Evolutionary conservation across 805 yeast species (phyloP).

Genomic region (Candida palmyrensis): DNA sequence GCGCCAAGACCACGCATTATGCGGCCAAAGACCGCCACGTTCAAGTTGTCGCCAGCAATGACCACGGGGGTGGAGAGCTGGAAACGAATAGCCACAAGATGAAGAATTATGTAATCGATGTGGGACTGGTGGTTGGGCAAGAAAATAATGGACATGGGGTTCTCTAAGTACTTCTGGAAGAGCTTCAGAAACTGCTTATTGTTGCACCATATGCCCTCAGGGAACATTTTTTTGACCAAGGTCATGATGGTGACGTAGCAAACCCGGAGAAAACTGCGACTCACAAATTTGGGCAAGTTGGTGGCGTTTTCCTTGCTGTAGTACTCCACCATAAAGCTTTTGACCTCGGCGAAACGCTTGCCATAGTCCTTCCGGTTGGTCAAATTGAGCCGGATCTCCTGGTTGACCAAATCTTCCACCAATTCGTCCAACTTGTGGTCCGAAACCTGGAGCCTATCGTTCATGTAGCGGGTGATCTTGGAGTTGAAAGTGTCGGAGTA

Average conservation of each 20-base stretch:
- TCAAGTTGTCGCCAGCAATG: conserved; percentile 63
- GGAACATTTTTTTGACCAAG: conserved; percentile 32
- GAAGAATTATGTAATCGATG: conserved; percentile 55
- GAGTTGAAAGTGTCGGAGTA: conserved; percentile 20
- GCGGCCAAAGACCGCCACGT: conserved; percentile 51
- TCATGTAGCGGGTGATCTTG: conserved; percentile 25
- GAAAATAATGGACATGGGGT: conserved; percentile 43
- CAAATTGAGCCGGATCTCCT: conserved; percentile 33
- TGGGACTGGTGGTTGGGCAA: conserved; percentile 62
- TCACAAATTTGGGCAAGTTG: conserved; percentile 30
- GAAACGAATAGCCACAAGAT: conserved; percentile 47
- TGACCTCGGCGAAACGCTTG: conserved; percentile 29
- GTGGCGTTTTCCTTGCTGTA: conserved; percentile 30
- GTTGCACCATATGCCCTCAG: conserved; percentile 38
- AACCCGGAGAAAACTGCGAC: conserved; percentile 21
- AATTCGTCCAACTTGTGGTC: conserved; percentile 33
- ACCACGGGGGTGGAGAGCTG: conserved; percentile 52
- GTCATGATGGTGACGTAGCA: conserved; percentile 35
- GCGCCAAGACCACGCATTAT: conserved; percentile 50
- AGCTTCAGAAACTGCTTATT: conserved; percentile 23
- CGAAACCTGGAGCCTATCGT: conserved; percentile 22
- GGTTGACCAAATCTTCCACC: conserved; percentile 28
- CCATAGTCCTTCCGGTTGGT: conserved; percentile 29
- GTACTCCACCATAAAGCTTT: conserved; percentile 32
- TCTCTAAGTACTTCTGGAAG: conserved; percentile 24